These are phyloP conservation scores for Kuraishia borneana DNA, from an alignment of 805 yeast species.

Conservation along the genomic window DNA sequence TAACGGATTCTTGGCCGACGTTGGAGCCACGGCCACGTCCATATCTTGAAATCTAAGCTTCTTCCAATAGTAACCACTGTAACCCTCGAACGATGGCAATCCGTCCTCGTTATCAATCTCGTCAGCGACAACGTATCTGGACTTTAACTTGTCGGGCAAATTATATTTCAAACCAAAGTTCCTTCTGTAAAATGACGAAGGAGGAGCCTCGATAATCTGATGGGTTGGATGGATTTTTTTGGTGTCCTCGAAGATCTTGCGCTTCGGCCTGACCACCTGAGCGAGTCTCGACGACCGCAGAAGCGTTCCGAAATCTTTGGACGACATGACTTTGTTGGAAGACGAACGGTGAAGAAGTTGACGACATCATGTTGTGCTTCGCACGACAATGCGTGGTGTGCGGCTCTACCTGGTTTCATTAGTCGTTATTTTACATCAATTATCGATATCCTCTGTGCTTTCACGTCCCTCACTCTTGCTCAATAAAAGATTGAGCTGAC, in stretches of 20 bases:
- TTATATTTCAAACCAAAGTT: conserved; percentile 71
- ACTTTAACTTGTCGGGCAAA: conserved; percentile 50
- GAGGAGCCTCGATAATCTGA: conserved; percentile 62
- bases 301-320: conserved; percentile 2
- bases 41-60: conserved; percentile 59
- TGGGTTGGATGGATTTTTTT: conserved; percentile 44
- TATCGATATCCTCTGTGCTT: conserved; percentile 2
- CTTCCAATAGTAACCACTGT: conserved; percentile 47
- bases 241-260: conserved; percentile 12
- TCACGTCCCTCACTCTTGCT: conserved; percentile 14
- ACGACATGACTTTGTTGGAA: no score
- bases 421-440: no score
- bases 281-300: conserved; percentile 18
- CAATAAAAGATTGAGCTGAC: conserved; percentile 33
- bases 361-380: no score
- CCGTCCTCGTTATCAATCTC: conserved; percentile 58
- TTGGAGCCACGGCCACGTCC: conserved; percentile 32
- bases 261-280: conserved; percentile 19
- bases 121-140: conserved; percentile 49
- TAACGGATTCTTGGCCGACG: conserved; percentile 5
- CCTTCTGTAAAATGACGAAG: conserved; percentile 49
- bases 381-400: no score
- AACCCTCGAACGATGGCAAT: conserved; percentile 62
- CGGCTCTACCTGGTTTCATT: no score
- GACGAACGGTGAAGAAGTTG: no score